Percentiles rank a stretch among this genome's conserved stretches.
Conservation (phyloP, 768 basidiomycete species). For the Lactarius quietus region DNA sequence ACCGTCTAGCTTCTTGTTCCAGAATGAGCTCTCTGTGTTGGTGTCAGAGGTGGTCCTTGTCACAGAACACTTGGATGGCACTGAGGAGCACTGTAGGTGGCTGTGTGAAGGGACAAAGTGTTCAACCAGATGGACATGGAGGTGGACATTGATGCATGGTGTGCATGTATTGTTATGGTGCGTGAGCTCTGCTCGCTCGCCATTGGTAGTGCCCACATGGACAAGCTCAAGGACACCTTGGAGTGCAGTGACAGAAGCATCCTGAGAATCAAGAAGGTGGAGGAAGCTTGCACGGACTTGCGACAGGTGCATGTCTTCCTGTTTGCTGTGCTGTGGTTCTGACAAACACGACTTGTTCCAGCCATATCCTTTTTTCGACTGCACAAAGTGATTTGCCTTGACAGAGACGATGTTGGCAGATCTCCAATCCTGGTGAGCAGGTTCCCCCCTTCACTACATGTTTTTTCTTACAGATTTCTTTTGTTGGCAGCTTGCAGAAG, state of each 20-base stretch:
- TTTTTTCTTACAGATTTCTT: neutral
- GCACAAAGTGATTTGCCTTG: constrained; percentile 30
- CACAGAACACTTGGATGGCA: constrained; percentile 49
- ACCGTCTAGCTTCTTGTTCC: constrained; percentile 44
- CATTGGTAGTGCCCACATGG: constrained; percentile 52
- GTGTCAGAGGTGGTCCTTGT: constrained; percentile 58
- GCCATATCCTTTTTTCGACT: constrained; percentile 36
- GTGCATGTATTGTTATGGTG: constrained; percentile 42
- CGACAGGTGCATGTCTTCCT: constrained; percentile 39
- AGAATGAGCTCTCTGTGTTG: constrained; percentile 58
- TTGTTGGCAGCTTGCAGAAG: constrained; percentile 46
- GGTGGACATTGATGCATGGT: constrained; percentile 50
- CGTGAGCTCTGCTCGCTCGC: constrained; percentile 55
- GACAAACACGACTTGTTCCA: neutral
- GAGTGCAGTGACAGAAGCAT: constrained; percentile 42
- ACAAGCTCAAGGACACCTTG: constrained; percentile 52
- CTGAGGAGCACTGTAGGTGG: constrained; percentile 51
- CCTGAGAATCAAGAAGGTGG: constrained; percentile 46
- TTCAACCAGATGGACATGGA: constrained; percentile 64
- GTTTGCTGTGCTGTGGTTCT: constrained; percentile 29
- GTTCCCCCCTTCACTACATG: neutral
- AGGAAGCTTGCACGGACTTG: constrained; percentile 52
- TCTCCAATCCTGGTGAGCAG: constrained; percentile 27
- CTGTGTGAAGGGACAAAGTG: constrained; percentile 55
- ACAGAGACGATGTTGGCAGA: constrained; percentile 20